Evolutionary conservation across 208 protist genomes (phyloP).

Genomic region (Leishmania aethiopica): DNA sequence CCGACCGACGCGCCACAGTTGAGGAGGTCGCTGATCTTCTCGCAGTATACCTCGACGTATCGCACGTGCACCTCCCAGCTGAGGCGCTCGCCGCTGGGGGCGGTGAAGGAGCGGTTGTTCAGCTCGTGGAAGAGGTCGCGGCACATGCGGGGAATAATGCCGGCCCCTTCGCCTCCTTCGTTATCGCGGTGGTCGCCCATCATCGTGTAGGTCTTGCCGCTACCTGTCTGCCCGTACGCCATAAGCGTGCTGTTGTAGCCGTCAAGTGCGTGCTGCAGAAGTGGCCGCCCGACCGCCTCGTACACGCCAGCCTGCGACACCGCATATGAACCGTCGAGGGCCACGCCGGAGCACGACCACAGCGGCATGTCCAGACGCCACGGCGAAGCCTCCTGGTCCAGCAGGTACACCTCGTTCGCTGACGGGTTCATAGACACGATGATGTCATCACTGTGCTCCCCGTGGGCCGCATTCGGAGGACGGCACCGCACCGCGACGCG

Average conservation of each 20-base stretch:
- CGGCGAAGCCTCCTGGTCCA: constrained; percentile 33
- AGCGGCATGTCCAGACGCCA: constrained; percentile 71
- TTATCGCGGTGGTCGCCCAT: constrained; percentile 55
- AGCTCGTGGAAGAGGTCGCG: constrained; percentile 79
- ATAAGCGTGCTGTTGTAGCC: constrained; percentile 93
- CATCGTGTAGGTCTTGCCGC: constrained; percentile 93
- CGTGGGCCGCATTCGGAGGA: constrained; percentile 45
- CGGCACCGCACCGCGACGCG: constrained; percentile 81
- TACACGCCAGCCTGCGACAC: constrained; percentile 82
- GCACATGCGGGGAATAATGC: constrained; percentile 88
- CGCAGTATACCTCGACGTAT: constrained; percentile 93
- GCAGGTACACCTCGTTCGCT: constrained; percentile 39
- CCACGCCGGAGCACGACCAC: constrained; percentile 62
- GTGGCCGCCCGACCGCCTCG: constrained; percentile 80
- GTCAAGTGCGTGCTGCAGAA: constrained; percentile 90
- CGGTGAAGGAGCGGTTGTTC: constrained; percentile 42
- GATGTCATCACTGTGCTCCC: constrained; percentile 44
- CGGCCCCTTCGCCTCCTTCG: constrained; percentile 34
- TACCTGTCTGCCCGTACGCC: constrained; percentile 91
- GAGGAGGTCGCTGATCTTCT: constrained; percentile 88
- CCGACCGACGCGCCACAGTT: constrained; percentile 60
- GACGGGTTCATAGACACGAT: constrained; percentile 79
- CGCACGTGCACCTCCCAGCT: constrained; percentile 84
- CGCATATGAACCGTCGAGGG: constrained; percentile 47
- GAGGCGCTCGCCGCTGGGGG: constrained; percentile 46